Evolutionary conservation across 2,329 filamentous ascomycete species (phyloP).

Genomic region (Xylaria sp.): DNA sequence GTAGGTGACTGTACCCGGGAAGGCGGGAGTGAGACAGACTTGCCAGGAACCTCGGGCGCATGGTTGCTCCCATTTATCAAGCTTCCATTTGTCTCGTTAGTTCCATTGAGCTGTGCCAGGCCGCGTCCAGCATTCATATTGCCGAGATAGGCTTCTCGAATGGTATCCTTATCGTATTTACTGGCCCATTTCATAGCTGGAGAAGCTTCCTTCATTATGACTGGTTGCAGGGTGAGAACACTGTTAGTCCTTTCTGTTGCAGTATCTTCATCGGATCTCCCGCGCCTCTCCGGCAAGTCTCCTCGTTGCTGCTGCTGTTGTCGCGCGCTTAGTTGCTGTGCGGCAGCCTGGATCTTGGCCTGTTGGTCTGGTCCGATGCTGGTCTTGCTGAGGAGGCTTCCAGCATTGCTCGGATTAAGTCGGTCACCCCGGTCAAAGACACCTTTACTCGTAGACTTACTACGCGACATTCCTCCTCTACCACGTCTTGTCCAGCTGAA

Average conservation of each 20-base stretch:
- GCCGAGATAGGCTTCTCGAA: constrained; percentile 85
- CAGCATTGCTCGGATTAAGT: constrained; percentile 54
- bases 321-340: constrained; percentile 80
- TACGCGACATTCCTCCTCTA: constrained; percentile 67
- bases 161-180: constrained; percentile 90
- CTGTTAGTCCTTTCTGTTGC: constrained; percentile 84
- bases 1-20: constrained; percentile 44
- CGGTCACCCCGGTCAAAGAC: constrained; percentile 57
- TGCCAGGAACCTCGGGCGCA: constrained; percentile 56
- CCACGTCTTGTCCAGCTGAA: constrained; percentile 85
- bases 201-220: constrained; percentile 85
- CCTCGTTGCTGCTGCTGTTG: constrained; percentile 63
- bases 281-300: constrained; percentile 60
- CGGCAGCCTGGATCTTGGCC: constrained; percentile 90
- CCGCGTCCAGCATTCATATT: constrained; percentile 79
- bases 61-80: constrained; percentile 48
- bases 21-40: constrained; percentile 49
- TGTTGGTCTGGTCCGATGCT: constrained; percentile 92
- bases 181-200: constrained; percentile 97
- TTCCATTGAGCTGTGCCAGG: constrained; percentile 57
- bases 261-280: constrained; percentile 65
- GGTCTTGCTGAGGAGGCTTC: constrained; percentile 72
- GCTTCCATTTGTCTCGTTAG: constrained; percentile 54
- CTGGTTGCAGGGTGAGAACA: constrained; percentile 85
- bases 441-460: constrained; percentile 76